Evolutionary conservation across 1,284 basidiomycete species (phyloP), one percentile per base, ranked within the genome.

Genomic region (Cystobasidium pallidum): DNA sequence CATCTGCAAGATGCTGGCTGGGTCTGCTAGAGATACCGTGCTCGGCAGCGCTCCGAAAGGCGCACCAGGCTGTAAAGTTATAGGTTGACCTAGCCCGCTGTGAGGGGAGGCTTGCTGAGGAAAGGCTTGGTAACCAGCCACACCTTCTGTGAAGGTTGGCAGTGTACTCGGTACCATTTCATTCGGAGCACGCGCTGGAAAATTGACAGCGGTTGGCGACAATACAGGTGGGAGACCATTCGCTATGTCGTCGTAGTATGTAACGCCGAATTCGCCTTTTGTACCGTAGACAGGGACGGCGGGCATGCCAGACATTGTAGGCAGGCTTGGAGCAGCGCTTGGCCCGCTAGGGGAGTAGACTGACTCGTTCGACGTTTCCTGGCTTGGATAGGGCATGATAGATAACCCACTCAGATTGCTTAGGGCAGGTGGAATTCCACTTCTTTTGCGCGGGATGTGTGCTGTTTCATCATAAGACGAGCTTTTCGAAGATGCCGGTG

Each of bases 401-500:
- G 30, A 57, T 2, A 57, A 28, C 2, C 54, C 54, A 15, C 54
- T n/a, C 13, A 64, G 26, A 24, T 51, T 47, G 34, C 62, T 64
- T 3, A 52, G 47, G 13, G 47, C 45, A 43, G 10, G 43, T 13
- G 62, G 45, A 6, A 64, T 11, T 15, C 17, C 19, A 51, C 32
- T 51, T 28, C 45, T 30, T 30, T 26, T 8, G 32, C 45, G 15
- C 19, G n/a, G 26, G n/a, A 26, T 7, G 3, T 21, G n/a, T 17
- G 28, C 7, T 3, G 8, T 15, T 2, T 64, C 62, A 28, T 51
- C 62, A 2, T 32, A 2, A 28, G 62, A 64, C 17, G 62, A 52
- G 32, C 62, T 51, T 3, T 41, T 32, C 13, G 62, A 64, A 7
- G 62, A 64, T 8, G 11, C 62, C 13, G 62, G 39, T 24, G 62